Evolutionary conservation across 345 rosid genomes (phyloP).

Genomic region (Hibiscus syriacus): DNA sequence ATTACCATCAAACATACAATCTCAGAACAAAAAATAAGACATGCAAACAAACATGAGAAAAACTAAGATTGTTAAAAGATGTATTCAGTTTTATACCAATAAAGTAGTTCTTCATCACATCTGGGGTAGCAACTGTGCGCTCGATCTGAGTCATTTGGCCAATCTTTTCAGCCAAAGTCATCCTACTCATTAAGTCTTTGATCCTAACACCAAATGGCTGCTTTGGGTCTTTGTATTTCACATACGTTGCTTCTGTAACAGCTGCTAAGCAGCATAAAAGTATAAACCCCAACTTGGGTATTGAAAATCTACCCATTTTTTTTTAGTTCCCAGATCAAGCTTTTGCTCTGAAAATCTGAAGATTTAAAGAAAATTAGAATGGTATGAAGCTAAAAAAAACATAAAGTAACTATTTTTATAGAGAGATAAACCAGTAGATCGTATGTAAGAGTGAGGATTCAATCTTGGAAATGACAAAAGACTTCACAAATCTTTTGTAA

Average conservation of each 20-base stretch:
- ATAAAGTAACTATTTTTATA: not conserved
- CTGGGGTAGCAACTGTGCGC: slow-evolving; percentile 55
- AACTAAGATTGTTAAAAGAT: not conserved
- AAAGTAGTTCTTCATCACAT: slow-evolving; percentile 56
- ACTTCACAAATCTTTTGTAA: not conserved
- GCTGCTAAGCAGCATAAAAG: slow-evolving; percentile 29
- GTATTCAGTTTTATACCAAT: slow-evolving; percentile 36
- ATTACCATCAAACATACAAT: not conserved
- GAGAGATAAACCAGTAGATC: not conserved
- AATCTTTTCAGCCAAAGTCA: slow-evolving; percentile 82
- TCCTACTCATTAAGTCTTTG: slow-evolving; percentile 57
- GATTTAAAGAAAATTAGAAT: not conserved
- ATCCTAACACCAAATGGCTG: slow-evolving; percentile 51
- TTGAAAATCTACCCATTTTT: slow-evolving; percentile 11
- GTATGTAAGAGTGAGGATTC: not conserved
- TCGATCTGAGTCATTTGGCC: slow-evolving; percentile 97
- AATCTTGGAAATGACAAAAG: not conserved
- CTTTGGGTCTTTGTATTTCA: slow-evolving; percentile 62
- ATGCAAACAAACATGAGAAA: not conserved
- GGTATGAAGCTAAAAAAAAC: not conserved
- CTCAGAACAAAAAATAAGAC: not conserved
- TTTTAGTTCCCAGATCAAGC: slow-evolving; percentile 6
- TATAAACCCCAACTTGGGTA: slow-evolving; percentile 17
- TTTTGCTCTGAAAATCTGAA: not conserved
- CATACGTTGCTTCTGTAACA: slow-evolving; percentile 26